Conservation (phyloP, 805 yeast genomes). For the Saturnispora gosingensis region DNA sequence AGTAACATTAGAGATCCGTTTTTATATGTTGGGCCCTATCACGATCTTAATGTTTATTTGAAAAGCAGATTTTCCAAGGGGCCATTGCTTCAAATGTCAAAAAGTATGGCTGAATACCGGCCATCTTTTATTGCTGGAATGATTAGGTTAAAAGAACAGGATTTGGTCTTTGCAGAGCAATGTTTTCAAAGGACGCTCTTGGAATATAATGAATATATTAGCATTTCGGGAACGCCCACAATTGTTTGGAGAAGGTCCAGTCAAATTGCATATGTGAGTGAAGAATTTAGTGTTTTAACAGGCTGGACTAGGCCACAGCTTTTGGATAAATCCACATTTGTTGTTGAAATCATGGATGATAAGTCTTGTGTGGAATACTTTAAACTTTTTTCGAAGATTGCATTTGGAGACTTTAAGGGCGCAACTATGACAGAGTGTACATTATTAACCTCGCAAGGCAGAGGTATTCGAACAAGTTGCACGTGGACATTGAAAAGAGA, state of each 20-base stretch:
- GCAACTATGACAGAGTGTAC: slow-evolving; percentile 85
- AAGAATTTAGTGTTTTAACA: slow-evolving; percentile 81
- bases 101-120: slow-evolving; percentile 80
- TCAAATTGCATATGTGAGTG: slow-evolving; percentile 91
- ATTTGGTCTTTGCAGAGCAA: slow-evolving; percentile 90
- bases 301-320: slow-evolving; percentile 80
- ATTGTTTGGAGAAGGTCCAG: slow-evolving; percentile 95
- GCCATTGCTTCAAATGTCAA: slow-evolving; percentile 66
- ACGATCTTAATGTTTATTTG: slow-evolving; percentile 65
- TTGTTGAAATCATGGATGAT: slow-evolving; percentile 82
- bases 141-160: slow-evolving; percentile 80
- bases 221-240: slow-evolving; percentile 86
- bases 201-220: slow-evolving; percentile 79
- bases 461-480: slow-evolving; percentile 62
- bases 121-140: slow-evolving; percentile 93
- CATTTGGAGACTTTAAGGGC: slow-evolving; percentile 86
- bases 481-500: slow-evolving; percentile 92
- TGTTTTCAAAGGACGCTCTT: slow-evolving; percentile 87
- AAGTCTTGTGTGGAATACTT: slow-evolving; percentile 80
- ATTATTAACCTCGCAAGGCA: slow-evolving; percentile 48
- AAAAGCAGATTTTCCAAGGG: slow-evolving; percentile 58
- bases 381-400: slow-evolving; percentile 71
- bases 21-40: slow-evolving; percentile 86
- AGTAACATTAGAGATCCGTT: slow-evolving; percentile 67
- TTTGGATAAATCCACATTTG: slow-evolving; percentile 57